Conservation (phyloP, 352 stramenopile species). For the Pythium utonaiense region DNA sequence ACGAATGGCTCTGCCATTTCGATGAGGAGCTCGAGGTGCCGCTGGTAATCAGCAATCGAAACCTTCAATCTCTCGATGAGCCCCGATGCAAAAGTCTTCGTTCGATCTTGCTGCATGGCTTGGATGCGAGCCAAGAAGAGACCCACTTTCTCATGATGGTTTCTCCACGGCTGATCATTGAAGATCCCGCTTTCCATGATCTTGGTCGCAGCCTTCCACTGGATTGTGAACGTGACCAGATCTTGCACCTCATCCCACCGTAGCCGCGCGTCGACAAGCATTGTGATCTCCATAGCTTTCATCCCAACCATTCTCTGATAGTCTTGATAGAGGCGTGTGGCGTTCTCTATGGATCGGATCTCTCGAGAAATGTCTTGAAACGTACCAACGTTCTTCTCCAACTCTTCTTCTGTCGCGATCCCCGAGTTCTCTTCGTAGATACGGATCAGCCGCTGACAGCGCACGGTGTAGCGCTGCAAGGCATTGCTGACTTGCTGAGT, state of each 20-base stretch:
- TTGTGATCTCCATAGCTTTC: constrained; percentile 52
- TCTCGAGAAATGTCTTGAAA: constrained; percentile 56
- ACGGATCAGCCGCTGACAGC: constrained; percentile 46
- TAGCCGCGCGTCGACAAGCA: constrained; percentile 35
- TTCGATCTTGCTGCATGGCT: constrained; percentile 27
- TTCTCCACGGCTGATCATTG: constrained; percentile 51
- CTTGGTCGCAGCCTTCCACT: constrained; percentile 42
- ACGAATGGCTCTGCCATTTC: constrained; percentile 51
- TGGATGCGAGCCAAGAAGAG: constrained; percentile 35
- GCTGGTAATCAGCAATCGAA: constrained; percentile 37
- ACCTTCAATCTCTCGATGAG: constrained; percentile 36
- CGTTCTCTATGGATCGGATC: constrained; percentile 43
- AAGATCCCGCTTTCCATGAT: constrained; percentile 72
- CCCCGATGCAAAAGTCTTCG: constrained; percentile 31
- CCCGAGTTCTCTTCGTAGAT: constrained; percentile 47
- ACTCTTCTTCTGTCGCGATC: constrained; percentile 52
- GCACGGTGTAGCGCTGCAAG: constrained; percentile 46
- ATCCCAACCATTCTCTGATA: constrained; percentile 70
- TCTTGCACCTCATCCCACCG: constrained; percentile 60
- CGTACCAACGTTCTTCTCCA: constrained; percentile 42
- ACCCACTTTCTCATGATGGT: constrained; percentile 34
- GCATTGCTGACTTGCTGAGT: constrained; percentile 60
- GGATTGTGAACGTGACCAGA: constrained; percentile 40
- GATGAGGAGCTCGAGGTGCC: constrained; percentile 41
- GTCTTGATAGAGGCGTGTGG: constrained; percentile 55